These are phyloP conservation scores for Yamadazyma sp. DNA, from an alignment of 1,139 yeast species.

Conservation along the genomic window DNA sequence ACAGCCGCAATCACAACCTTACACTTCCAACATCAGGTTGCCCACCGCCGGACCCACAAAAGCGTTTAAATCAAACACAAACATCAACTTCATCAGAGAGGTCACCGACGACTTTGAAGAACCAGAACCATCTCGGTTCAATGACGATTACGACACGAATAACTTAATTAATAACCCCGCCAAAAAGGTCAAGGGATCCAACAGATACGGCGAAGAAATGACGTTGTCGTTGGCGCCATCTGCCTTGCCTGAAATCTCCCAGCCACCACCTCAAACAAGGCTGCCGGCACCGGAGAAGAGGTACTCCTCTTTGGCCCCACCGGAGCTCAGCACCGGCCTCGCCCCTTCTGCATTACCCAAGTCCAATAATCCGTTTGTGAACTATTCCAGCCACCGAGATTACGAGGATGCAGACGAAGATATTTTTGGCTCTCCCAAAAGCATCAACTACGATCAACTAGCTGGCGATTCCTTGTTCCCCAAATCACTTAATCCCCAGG, in stretches of 20 bases:
- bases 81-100: conserved; percentile 36
- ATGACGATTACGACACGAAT: conserved; percentile 17
- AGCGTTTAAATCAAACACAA: conserved; percentile 18
- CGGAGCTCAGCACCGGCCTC: conserved; percentile 9
- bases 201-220: conserved; percentile 32
- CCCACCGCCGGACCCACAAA: conserved; percentile 13
- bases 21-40: conserved; percentile 11
- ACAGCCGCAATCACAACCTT: conserved; percentile 11
- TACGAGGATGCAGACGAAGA: conserved; percentile 12
- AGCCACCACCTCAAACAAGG: too few species aligned
- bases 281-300: conserved; percentile 2
- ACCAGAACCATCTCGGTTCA: conserved; percentile 6
- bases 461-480: conserved; percentile 73
- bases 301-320: conserved; percentile 2
- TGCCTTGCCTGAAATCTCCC: conserved; percentile 10
- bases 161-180: conserved; percentile 31
- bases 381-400: conserved; percentile 7
- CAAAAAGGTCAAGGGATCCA: conserved; percentile 20
- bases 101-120: conserved; percentile 25
- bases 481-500: conserved; percentile 61
- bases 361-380: conserved; percentile 16
- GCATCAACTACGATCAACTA: conserved; percentile 17
- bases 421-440: conserved; percentile 35
- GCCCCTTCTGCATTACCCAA: conserved; percentile 18
- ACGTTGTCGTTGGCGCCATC: conserved; percentile 22